Evolutionary conservation across 2,329 filamentous ascomycete genomes (phyloP).

Genomic region (Macrophomina pseudophaseolina): DNA sequence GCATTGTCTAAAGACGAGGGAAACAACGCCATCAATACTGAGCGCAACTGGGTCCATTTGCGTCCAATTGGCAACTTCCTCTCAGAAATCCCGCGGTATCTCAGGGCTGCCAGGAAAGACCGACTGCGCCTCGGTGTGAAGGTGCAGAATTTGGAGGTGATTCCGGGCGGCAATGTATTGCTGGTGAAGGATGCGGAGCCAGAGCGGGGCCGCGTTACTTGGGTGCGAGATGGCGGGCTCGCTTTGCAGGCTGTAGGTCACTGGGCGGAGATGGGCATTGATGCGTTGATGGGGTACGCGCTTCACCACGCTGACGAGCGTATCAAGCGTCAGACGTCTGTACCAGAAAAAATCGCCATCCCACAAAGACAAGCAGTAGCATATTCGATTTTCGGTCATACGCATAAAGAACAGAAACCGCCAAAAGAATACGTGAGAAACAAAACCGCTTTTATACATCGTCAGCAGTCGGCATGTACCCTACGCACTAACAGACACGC

Average conservation of each 20-base stretch:
- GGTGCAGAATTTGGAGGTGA: background rate
- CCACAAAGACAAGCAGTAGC: background rate
- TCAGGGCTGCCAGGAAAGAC: background rate
- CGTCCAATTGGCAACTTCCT: background rate
- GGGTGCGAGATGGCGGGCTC: background rate
- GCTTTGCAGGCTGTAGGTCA: background rate
- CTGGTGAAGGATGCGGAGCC: background rate
- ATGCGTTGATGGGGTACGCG: background rate
- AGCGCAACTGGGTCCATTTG: background rate
- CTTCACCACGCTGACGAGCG: background rate
- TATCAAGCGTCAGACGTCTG: background rate
- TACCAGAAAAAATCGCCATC: background rate
- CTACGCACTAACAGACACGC: background rate
- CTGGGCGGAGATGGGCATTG: background rate
- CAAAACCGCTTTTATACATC: background rate
- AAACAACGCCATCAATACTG: background rate
- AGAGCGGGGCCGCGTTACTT: background rate
- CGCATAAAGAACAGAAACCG: background rate
- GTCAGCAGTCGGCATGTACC: background rate
- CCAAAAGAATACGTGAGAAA: too few relatives aligned
- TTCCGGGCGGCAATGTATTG: background rate
- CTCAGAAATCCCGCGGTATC: slow-evolving; percentile 2
- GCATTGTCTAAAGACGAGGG: background rate
- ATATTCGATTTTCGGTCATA: background rate
- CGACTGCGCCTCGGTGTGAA: background rate